Evolutionary conservation across 495 filamentous ascomycete species (phyloP).

Genomic region (Daldinia childiae): DNA sequence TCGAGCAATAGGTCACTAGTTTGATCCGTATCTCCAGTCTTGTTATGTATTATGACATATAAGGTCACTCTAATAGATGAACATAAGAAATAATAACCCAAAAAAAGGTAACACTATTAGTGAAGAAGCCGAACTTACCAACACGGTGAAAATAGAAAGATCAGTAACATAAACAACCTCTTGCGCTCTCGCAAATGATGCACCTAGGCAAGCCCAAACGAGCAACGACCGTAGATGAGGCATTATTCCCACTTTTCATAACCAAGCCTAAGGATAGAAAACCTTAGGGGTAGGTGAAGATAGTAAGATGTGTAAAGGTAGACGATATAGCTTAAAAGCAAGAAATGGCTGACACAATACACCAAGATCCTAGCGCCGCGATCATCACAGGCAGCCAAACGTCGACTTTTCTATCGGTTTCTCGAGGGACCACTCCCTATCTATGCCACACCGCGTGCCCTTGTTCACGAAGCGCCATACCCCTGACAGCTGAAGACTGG

Average conservation of each 20-base stretch:
- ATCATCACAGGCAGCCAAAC: constrained; percentile 1
- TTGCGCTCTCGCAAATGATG: constrained; percentile 33
- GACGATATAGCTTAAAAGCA: not conserved
- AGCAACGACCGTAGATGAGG: constrained; percentile 19
- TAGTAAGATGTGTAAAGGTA: not conserved
- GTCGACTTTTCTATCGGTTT: not conserved
- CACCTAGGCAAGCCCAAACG: constrained; percentile 21
- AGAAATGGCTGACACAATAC: not conserved
- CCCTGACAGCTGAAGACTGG: constrained; percentile 39
- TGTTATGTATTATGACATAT: not conserved
- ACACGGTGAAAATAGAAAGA: constrained; percentile 50
- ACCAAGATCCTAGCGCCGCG: not conserved
- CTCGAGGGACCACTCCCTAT: not conserved
- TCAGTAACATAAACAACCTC: constrained; percentile 57
- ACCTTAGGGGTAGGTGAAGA: not conserved
- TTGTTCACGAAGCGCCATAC: constrained; percentile 29
- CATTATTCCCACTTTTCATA: constrained; percentile 20
- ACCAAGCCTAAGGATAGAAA: not conserved
- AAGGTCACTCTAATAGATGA: too few species aligned
- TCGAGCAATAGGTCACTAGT: not conserved
- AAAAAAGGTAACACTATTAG: not conserved
- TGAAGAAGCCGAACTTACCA: constrained; percentile 44
- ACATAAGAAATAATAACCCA: not conserved
- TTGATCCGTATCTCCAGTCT: too few species aligned
- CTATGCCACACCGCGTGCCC: not conserved